Base-by-base conservation (phyloP, 441 rosid genomes). In the Sinapis alba region DNA sequence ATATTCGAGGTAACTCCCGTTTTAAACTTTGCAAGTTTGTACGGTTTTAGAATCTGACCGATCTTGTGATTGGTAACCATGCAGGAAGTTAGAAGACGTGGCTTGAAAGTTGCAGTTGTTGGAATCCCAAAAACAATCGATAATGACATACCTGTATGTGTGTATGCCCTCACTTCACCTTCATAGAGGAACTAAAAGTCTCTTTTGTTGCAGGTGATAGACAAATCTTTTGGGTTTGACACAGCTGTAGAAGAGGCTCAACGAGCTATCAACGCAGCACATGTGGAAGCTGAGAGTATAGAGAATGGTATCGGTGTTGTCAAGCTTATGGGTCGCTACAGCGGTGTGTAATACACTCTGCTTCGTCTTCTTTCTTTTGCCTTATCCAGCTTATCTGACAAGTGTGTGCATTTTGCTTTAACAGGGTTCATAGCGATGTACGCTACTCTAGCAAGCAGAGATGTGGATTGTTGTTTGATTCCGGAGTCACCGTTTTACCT, bases 21-120 rank as follows among this genome's bases (percentile, higher is more conserved):
- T 18, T 21, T 41, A 2, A 47, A 7, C 56, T 13, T 54, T 93
- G 82, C 81, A 81, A 50, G 47, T 54, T 8, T 57, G 18, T 77
- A 18, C 0, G 2, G 3, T 12, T 32, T 64, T 54, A 45, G 41
- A 13, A 32, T n/a, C 6, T 65, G 24, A 66, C 28, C 0, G 13
- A 60, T 41, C 41, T 28, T 65, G 21, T 60, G 69, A 84, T 90
- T 73, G 36, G 10, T 24, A 26, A 27, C 57, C 65, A 16, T 74
- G 47, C 81, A 94, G 99, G 99, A 95, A 88, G 57, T 95, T 73
- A 83, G 90, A 83, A 83, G 86, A 65, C 91, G 98, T 38, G 97
- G 99, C 23, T 4, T 79, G 68, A 79, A 79, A 69, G 73, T 79
- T 21, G 75, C 82, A 57, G 82, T 79, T 10, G 41, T 79, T 68